These are phyloP conservation scores for Nasturtium officinale DNA, from an alignment of 345 rosid species.

Conservation along the genomic window DNA sequence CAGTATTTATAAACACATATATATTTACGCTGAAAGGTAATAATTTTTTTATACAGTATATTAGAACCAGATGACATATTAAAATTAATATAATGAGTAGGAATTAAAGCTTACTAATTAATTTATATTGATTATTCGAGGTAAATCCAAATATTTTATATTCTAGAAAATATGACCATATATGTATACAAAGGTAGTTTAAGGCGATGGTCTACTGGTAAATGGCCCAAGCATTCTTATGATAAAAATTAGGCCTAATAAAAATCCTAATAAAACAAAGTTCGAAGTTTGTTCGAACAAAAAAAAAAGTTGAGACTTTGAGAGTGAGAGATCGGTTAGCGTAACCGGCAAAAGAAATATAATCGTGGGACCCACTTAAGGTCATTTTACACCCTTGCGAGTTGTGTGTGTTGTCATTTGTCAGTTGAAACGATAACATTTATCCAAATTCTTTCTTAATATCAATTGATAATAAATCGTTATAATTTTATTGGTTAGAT, in stretches of 20 bases:
- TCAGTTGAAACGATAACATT: constrained; percentile 26
- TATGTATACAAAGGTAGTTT: neutral
- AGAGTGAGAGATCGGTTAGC: constrained; percentile 20
- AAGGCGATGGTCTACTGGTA: neutral
- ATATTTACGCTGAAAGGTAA: neutral
- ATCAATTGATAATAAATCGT: constrained; percentile 18
- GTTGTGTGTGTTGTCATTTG: constrained; percentile 7
- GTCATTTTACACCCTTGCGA: constrained; percentile 15
- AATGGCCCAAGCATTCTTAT: neutral
- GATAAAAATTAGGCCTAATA: neutral
- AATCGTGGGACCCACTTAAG: constrained; percentile 10
- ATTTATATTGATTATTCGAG: too few relatives aligned
- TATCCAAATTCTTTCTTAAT: constrained; percentile 12
- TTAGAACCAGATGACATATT: neutral
- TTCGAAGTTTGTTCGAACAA: neutral
- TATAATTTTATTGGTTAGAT: constrained; percentile 1
- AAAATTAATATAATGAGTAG: neutral
- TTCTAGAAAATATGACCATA: neutral
- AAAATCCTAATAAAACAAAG: neutral
- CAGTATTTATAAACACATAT: neutral
- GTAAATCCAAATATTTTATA: neutral
- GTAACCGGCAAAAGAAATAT: constrained; percentile 36
- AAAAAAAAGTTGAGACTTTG: too few relatives aligned
- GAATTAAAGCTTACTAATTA: neutral
- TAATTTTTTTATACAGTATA: neutral